These are phyloP conservation scores for Apiotrichum domesticum DNA, from an alignment of 1,284 basidiomycete species.

Conservation along the genomic window DNA sequence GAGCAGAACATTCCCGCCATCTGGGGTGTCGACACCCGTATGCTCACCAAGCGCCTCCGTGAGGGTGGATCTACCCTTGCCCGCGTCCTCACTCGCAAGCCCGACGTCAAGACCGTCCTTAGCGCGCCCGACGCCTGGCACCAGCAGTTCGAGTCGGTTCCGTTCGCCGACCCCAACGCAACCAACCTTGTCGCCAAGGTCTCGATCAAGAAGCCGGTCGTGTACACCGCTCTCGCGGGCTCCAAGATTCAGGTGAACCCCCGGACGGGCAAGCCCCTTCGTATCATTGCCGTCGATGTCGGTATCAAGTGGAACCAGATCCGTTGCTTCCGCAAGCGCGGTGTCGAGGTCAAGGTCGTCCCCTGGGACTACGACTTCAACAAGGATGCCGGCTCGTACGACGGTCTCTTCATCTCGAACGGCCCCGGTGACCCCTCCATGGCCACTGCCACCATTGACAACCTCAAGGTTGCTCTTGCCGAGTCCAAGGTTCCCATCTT, in stretches of 20 bases:
- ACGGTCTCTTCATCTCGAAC: constrained; percentile 96
- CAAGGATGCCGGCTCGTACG: constrained; percentile 69
- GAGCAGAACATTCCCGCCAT: constrained; percentile 93
- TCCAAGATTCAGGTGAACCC: constrained; percentile 63
- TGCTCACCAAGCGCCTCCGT: constrained; percentile 91
- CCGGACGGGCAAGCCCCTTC: constrained; percentile 65
- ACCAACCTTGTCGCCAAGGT: constrained; percentile 88
- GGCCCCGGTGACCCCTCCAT: constrained; percentile 95
- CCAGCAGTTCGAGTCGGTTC: constrained; percentile 70
- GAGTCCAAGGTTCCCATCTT: constrained; percentile 80
- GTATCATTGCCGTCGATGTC: constrained; percentile 88
- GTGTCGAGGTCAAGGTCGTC: constrained; percentile 93
- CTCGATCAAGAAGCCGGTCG: constrained; percentile 62
- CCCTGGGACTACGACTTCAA: constrained; percentile 95
- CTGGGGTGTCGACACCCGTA: constrained; percentile 94
- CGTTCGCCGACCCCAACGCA: constrained; percentile 83
- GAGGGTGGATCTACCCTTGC: constrained; percentile 91
- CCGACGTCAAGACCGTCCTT: constrained; percentile 25
- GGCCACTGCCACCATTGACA: constrained; percentile 65
- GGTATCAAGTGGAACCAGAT: constrained; percentile 99
- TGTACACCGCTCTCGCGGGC: constrained; percentile 58
- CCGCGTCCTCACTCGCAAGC: constrained; percentile 63
- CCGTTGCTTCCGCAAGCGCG: constrained; percentile 87
- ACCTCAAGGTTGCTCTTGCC: constrained; percentile 67
- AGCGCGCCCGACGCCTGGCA: constrained; percentile 57